Evolutionary conservation across 257 asterid genomes (phyloP).

Genomic region (Osmanthus fragrans): DNA sequence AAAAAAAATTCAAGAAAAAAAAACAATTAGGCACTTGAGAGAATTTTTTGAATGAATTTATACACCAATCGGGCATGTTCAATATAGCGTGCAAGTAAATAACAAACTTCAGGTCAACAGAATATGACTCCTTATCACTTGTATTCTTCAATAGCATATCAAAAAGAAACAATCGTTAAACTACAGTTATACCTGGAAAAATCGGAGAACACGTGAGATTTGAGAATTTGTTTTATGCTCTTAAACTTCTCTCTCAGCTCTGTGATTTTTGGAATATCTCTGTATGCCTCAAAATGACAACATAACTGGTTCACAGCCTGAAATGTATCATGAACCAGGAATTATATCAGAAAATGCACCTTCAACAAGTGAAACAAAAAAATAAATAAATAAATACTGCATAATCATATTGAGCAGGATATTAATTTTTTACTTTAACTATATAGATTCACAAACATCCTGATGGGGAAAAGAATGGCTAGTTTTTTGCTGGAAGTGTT

Average conservation of each 20-base stretch:
- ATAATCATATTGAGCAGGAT: not conserved
- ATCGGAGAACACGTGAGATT: constrained; percentile 91
- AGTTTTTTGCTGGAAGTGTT: not conserved
- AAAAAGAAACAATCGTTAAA: constrained; percentile 7
- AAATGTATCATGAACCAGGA: constrained; percentile 33
- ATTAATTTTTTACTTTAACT: not conserved
- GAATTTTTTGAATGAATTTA: not conserved
- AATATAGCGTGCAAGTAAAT: not conserved
- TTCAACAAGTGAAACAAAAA: not conserved
- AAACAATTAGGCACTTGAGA: not conserved
- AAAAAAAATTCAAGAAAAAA: not conserved
- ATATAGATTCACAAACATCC: not conserved
- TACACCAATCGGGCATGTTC: not conserved
- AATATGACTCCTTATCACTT: not conserved
- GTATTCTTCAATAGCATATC: not conserved
- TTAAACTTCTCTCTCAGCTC: constrained; percentile 93
- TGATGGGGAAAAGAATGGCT: not conserved
- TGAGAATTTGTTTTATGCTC: constrained; percentile 91
- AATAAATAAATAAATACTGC: too few species aligned
- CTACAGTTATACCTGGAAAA: constrained; percentile 71
- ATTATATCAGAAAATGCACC: not conserved
- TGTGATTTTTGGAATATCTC: constrained; percentile 88
- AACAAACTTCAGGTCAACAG: not conserved
- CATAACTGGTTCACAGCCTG: constrained; percentile 99
- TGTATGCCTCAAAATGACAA: constrained; percentile 93